Percentiles rank a stretch among this genome's conserved stretches.
phyloP scores from a whole-genome alignment of 208 protist genomes.

The Trypanosoma rangeli region DNA sequence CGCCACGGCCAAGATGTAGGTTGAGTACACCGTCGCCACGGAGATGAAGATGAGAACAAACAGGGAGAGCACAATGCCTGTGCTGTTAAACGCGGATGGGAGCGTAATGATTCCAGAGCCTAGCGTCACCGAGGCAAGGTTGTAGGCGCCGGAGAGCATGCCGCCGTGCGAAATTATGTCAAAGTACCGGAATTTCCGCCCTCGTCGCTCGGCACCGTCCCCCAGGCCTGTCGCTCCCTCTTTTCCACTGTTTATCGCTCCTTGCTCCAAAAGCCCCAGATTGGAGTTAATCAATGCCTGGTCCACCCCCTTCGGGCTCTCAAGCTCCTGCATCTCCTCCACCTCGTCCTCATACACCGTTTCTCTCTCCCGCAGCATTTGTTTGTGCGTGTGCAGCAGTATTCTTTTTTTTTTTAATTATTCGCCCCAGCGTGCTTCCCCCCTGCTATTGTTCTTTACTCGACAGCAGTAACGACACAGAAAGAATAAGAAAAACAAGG shows the following conservation, averaged over 20 bases:
- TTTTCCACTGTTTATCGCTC: neutral
- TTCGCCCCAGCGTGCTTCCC: neutral
- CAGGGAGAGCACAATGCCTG: constrained; percentile 41
- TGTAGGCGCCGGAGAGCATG: constrained; percentile 45
- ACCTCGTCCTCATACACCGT: neutral
- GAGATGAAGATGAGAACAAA: constrained; percentile 34
- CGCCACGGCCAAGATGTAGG: constrained; percentile 46
- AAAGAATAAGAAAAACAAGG: too few species aligned
- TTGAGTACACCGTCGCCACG: constrained; percentile 52
- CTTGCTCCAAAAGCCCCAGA: neutral
- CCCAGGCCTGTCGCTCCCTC: neutral
- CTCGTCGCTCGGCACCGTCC: constrained; percentile 15
- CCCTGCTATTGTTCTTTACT: too few species aligned
- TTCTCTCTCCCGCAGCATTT: neutral
- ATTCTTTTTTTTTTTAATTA: neutral
- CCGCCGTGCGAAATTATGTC: constrained; percentile 36
- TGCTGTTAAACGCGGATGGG: constrained; percentile 52
- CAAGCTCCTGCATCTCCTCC: neutral
- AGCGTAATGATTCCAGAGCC: constrained; percentile 62
- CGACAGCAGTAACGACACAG: too few species aligned
- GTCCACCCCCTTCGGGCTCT: neutral
- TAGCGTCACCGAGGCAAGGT: constrained; percentile 58
- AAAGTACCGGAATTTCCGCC: neutral
- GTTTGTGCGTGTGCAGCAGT: neutral
- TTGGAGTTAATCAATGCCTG: neutral